phyloP scores from a whole-genome alignment of 805 yeast genomes.

The Metahyphopichia silvanorum region DNA sequence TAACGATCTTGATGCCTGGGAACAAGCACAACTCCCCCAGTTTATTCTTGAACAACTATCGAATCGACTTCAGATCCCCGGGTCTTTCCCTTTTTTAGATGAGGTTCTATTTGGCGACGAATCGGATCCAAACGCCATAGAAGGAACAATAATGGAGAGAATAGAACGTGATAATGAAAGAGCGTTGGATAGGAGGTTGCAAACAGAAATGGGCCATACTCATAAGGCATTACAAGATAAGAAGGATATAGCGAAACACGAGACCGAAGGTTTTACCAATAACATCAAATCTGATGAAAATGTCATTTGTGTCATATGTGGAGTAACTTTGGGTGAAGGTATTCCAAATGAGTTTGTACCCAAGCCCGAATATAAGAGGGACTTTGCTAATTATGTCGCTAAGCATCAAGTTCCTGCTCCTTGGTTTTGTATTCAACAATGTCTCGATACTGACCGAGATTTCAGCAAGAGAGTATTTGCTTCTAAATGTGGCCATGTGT shows the following conservation, averaged over 20 bases:
- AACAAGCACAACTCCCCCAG: slow-evolving; percentile 1
- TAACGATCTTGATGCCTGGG: neutral
- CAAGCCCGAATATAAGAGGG: slow-evolving; percentile 24
- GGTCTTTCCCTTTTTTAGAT: neutral
- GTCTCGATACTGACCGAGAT: slow-evolving; percentile 55
- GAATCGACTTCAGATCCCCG: neutral
- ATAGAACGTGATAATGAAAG: slow-evolving; percentile 39
- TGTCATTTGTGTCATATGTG: slow-evolving; percentile 60
- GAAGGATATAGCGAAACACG: slow-evolving; percentile 18
- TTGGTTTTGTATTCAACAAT: slow-evolving; percentile 51
- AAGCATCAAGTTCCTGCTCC: slow-evolving; percentile 52
- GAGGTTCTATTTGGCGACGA: slow-evolving; percentile 4
- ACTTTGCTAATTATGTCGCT: slow-evolving; percentile 19
- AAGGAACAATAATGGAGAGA: slow-evolving; percentile 33
- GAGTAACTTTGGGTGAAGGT: slow-evolving; percentile 69
- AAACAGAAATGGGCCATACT: slow-evolving; percentile 28
- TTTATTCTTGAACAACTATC: slow-evolving; percentile 1
- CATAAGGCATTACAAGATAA: slow-evolving; percentile 26
- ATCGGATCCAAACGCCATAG: slow-evolving; percentile 12
- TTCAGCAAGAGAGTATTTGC: slow-evolving; percentile 65
- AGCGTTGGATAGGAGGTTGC: slow-evolving; percentile 29
- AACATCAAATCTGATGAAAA: slow-evolving; percentile 16
- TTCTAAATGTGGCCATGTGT: slow-evolving; percentile 77
- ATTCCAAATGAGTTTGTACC: slow-evolving; percentile 52
- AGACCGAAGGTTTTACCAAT: slow-evolving; percentile 26